Evolutionary conservation across 2,329 filamentous ascomycete species (phyloP).

Genomic region (Aspergillus neoniger): DNA sequence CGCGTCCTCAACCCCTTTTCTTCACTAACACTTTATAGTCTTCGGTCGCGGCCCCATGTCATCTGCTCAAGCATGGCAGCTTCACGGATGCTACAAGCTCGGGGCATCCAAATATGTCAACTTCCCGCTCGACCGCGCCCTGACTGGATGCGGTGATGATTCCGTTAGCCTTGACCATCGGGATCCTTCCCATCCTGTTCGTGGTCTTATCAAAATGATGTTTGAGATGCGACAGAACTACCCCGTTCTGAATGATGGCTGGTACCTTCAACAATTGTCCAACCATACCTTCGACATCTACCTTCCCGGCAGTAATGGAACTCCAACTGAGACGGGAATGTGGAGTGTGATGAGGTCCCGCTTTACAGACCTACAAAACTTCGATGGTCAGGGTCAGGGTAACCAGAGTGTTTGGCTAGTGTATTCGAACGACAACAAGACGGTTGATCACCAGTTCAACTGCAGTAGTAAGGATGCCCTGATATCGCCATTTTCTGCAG

Average conservation of each 20-base stretch:
- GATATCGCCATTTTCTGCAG: slow-evolving; percentile 56
- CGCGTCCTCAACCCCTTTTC: not conserved
- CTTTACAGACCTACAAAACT: slow-evolving; percentile 50
- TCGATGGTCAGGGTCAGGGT: slow-evolving; percentile 34
- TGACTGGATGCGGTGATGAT: slow-evolving; percentile 58
- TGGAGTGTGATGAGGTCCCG: slow-evolving; percentile 57
- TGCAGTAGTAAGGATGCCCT: slow-evolving; percentile 54
- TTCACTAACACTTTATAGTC: slow-evolving; percentile 29
- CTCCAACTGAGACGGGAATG: slow-evolving; percentile 58
- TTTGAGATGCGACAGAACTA: slow-evolving; percentile 59
- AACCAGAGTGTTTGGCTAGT: slow-evolving; percentile 50
- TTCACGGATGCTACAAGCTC: slow-evolving; percentile 63
- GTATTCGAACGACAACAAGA: slow-evolving; percentile 49
- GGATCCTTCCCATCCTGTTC: slow-evolving; percentile 61
- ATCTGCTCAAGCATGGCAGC: slow-evolving; percentile 61
- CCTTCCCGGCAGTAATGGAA: slow-evolving; percentile 54
- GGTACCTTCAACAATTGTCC: slow-evolving; percentile 55
- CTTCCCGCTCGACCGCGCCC: slow-evolving; percentile 57
- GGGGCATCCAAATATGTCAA: slow-evolving; percentile 58
- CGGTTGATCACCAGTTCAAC: slow-evolving; percentile 57
- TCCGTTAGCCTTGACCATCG: slow-evolving; percentile 60
- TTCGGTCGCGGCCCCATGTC: slow-evolving; percentile 65
- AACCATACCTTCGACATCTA: slow-evolving; percentile 54
- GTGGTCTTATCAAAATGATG: slow-evolving; percentile 62
- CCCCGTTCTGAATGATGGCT: slow-evolving; percentile 62